phyloP scores from a whole-genome alignment of 208 protist species.

The Trichomonas tenax region DNA sequence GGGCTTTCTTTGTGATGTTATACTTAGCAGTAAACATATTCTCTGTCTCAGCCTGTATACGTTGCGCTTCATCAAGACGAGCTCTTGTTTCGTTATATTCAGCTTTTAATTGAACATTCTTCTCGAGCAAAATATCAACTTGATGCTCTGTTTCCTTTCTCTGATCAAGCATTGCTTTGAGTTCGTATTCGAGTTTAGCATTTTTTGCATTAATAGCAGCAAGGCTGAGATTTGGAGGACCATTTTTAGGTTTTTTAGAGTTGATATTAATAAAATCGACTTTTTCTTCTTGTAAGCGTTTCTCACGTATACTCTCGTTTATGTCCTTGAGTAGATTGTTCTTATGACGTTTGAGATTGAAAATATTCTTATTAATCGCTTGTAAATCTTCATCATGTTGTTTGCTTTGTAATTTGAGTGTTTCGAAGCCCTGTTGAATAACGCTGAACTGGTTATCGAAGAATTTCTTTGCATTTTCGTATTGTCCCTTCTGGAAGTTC shows the following conservation, averaged over 20 bases:
- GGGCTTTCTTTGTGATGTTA: not conserved
- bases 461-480: not conserved
- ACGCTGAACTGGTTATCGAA: not conserved
- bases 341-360: not conserved
- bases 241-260: not conserved
- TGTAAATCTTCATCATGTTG: not conserved
- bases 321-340: not conserved
- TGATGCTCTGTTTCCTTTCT: not conserved
- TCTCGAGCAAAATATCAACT: conserved; percentile 15
- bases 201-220: not conserved
- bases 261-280: not conserved
- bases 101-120: not conserved
- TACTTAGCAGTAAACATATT: not conserved
- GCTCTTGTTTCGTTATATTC: not conserved
- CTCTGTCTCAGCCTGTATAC: not conserved
- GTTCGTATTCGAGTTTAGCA: not conserved
- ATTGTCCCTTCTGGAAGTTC: not conserved
- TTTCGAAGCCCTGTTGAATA: not conserved
- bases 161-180: not conserved
- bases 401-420: not conserved
- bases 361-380: not conserved
- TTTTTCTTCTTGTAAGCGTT: not conserved
- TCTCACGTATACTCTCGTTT: not conserved
- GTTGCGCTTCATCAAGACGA: not conserved
- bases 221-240: not conserved